Base-by-base conservation (phyloP, 345 rosid genomes). In the Pistacia integerrima region DNA sequence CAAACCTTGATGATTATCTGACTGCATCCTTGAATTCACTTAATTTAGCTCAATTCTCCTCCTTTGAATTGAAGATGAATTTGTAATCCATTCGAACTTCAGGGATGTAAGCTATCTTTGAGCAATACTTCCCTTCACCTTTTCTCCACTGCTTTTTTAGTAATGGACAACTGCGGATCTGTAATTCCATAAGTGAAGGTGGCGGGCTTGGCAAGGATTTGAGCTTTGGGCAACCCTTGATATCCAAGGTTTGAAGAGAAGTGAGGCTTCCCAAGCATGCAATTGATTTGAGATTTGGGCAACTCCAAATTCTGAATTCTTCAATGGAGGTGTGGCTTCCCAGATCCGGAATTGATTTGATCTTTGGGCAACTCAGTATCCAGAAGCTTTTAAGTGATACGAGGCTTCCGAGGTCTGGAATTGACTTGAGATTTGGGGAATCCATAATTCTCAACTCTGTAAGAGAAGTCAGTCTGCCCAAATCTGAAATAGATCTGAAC, bases 361-460 rank as follows among this genome's bases (percentile, higher is more conserved):
- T 1, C 25, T 25, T 25, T 25, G 64, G 28, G 13, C 36, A 60
- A 25, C 10, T 2, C 9, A 0, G 1, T 4, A 57, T 57, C 2
- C 10, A 16, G 59, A 4, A 5, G 44, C 8, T 41, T 41, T 41
- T 5, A 3, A 5, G 44, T 41, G 44, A 41, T 41, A 41, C 44
- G 44, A 41, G 44, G 44, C 44, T 41, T 41, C 44, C 44, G 4
- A 41, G 44, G 6, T 5, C 5, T 61, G 38, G 16, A 30, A 28
- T 4, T 9, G 41, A 62, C 2, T 33, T 62, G 44, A 30, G 33
- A 30, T 30, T 30, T 30, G 33, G 33, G 33, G 33, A 30, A 30
- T 30, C 2, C 33, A 0, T 2, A 0, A 30, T 30, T 0, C 1
- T 0, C 33, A 30, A 30, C 0, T 1, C 1, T 30, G 0, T 30